A percentile compares a stretch with the other conserved stretches of the same genome.
These are phyloP conservation scores for Neonectria faginata DNA, from an alignment of 2,329 filamentous ascomycete species.

Conservation along the genomic window DNA sequence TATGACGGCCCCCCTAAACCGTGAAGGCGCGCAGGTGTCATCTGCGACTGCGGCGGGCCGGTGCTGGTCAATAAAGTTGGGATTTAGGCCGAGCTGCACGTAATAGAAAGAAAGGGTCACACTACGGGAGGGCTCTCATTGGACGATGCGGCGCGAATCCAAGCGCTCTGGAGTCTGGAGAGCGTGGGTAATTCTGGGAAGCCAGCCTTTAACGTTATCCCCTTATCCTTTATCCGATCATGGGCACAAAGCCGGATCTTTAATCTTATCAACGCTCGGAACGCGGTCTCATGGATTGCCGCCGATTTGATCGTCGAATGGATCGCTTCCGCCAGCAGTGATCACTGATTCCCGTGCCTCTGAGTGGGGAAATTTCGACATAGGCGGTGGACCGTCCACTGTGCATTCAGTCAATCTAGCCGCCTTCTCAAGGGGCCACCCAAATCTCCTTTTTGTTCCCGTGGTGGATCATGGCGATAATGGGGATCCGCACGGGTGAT, in stretches of 20 bases:
- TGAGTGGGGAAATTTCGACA: constrained; percentile 16
- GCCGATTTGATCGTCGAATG: constrained; percentile 21
- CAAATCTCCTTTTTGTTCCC: constrained; percentile 31
- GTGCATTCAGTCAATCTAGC: background rate
- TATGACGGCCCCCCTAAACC: constrained; percentile 6
- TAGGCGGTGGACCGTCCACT: background rate
- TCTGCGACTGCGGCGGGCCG: constrained; percentile 9
- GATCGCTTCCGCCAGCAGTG: constrained; percentile 3
- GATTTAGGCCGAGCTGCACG: constrained; percentile 24
- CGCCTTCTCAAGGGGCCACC: constrained; percentile 12
- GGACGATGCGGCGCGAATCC: constrained; percentile 17
- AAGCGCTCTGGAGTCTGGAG: constrained; percentile 7
- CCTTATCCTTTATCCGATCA: constrained; percentile 18
- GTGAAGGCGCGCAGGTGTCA: constrained; percentile 11
- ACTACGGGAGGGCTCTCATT: constrained; percentile 24
- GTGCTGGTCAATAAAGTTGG: constrained; percentile 25
- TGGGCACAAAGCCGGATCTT: constrained; percentile 10
- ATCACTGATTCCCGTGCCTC: constrained; percentile 2
- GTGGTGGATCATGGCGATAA: constrained; percentile 34
- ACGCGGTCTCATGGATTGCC: constrained; percentile 21
- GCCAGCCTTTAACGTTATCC: constrained; percentile 17
- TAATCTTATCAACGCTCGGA: constrained; percentile 22
- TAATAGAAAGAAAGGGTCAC: constrained; percentile 27
- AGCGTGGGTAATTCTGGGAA: constrained; percentile 23
- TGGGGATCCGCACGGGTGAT: constrained; percentile 35